Percentiles rank a stretch among this genome's conserved stretches.
Conservation (phyloP, 169 alveolate genomes). For the Sarcocystis neurona region DNA sequence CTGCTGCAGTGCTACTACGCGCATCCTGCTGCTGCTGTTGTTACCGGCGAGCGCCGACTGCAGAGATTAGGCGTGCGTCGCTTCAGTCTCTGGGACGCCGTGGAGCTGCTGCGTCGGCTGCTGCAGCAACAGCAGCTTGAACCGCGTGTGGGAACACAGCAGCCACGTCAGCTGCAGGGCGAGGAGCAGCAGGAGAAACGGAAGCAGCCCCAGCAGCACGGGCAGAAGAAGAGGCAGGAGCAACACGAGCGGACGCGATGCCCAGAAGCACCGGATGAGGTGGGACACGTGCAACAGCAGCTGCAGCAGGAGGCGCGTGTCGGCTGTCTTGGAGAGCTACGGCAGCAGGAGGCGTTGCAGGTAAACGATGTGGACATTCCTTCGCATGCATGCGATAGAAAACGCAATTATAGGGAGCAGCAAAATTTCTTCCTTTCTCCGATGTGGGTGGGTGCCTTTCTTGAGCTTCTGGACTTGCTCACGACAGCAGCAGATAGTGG, state of each 20-base stretch:
- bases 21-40: neutral
- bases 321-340: neutral
- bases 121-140: conserved; percentile 12
- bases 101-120: conserved; percentile 45
- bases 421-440: conserved; percentile 43
- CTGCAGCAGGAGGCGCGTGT: neutral
- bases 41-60: conserved; percentile 8
- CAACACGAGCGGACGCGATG: neutral
- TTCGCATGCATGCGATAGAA: neutral
- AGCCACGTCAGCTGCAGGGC: neutral
- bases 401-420: no score
- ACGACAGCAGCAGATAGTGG: conserved; percentile 15
- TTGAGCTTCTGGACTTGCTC: conserved; percentile 30
- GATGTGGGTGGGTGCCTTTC: conserved; percentile 46
- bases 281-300: neutral
- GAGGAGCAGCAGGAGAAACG: neutral
- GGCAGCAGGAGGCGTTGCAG: conserved; percentile 13
- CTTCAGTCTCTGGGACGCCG: conserved; percentile 49
- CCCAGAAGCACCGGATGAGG: neutral
- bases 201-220: neutral
- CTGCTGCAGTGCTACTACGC: conserved; percentile 36
- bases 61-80: conserved; percentile 48
- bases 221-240: neutral
- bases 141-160: neutral
- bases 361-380: neutral